Evolutionary conservation across 305 asterid species (phyloP).

Genomic region (Fraxinus velutina): DNA sequence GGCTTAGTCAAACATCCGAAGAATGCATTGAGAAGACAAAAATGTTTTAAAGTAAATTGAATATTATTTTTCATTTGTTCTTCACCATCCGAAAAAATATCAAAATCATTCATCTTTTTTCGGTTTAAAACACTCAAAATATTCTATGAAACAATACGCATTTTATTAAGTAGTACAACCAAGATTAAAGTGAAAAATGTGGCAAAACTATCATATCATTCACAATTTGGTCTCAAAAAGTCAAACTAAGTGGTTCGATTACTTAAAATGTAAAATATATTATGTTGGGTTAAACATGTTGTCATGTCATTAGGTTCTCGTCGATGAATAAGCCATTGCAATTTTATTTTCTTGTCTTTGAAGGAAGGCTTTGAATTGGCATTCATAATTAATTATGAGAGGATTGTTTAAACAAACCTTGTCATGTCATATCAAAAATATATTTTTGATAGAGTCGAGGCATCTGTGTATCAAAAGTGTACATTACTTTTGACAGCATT

Average conservation of each 20-base stretch:
- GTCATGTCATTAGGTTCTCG: slow-evolving; percentile 21
- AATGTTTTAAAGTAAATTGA: too few species aligned
- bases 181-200: background rate
- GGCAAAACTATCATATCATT: background rate
- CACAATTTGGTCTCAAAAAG: background rate
- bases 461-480: too few species aligned
- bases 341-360: slow-evolving; percentile 46
- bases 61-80: too few species aligned
- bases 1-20: background rate
- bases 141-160: too few species aligned
- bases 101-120: too few species aligned
- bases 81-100: too few species aligned
- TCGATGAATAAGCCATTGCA: slow-evolving; percentile 24
- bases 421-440: background rate
- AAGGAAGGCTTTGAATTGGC: slow-evolving; percentile 37
- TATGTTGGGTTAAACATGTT: background rate
- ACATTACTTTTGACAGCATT: too few species aligned
- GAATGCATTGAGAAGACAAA: too few species aligned
- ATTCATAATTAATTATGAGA: slow-evolving; percentile 23
- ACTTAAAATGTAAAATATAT: background rate
- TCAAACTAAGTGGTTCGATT: background rate
- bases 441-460: too few species aligned
- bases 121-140: too few species aligned
- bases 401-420: slow-evolving; percentile 3
- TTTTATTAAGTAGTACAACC: too few species aligned